A percentile compares a stretch with the other conserved stretches of the same genome.
Conservation (phyloP, 2,329 filamentous ascomycete genomes). For the Parafenestella ontariensis region DNA sequence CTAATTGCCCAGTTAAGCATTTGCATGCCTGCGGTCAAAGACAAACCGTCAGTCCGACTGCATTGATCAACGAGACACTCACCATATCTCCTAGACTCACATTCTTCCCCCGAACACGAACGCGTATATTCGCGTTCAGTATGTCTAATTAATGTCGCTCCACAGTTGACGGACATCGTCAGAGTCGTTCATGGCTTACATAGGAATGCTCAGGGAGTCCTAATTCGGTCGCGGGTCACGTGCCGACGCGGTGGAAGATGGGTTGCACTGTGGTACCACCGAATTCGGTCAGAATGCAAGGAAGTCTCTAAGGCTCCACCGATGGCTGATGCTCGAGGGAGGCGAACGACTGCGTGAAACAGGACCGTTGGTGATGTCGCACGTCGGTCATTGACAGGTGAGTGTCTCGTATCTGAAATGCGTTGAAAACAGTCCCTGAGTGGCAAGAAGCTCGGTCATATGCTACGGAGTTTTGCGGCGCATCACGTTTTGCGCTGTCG, state of each 20-base stretch:
- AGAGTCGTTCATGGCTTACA: conserved; percentile 33
- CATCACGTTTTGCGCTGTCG: conserved; percentile 17
- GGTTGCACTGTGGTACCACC: conserved; percentile 30
- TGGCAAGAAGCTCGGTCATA: conserved; percentile 10
- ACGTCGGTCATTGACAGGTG: conserved; percentile 34
- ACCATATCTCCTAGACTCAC: neutral
- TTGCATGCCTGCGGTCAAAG: neutral
- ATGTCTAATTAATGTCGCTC: conserved; percentile 8
- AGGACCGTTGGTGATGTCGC: conserved; percentile 32
- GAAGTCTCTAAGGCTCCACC: conserved; percentile 28
- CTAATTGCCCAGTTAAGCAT: neutral
- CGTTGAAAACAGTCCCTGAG: conserved; percentile 10
- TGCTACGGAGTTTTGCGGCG: conserved; percentile 3
- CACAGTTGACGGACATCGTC: conserved; percentile 8
- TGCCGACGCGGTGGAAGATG: conserved; percentile 17
- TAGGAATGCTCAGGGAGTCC: conserved; percentile 31
- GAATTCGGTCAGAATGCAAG: conserved; percentile 33
- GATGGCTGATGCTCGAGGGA: conserved; percentile 23
- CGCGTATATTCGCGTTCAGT: neutral
- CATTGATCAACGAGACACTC: neutral
- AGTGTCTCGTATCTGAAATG: conserved; percentile 23
- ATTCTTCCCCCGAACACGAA: conserved; percentile 14
- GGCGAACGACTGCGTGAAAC: conserved; percentile 30
- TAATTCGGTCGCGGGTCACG: conserved; percentile 19
- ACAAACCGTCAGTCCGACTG: neutral